phyloP scores from a whole-genome alignment of 805 yeast genomes.

The Saturnispora hagleri region DNA sequence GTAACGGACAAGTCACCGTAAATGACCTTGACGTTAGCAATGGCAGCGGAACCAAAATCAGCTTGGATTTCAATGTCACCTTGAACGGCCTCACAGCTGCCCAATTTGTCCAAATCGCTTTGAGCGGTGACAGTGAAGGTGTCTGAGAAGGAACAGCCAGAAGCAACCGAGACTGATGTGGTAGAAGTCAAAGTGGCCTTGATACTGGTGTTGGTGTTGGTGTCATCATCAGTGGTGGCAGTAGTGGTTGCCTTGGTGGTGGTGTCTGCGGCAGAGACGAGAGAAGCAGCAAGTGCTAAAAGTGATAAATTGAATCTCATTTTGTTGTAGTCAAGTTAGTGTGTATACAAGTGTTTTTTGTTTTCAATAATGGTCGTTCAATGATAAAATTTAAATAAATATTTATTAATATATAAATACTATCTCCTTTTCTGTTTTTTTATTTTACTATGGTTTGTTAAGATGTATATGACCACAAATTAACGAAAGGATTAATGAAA shows the following conservation, averaged over 20 bases:
- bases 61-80: slow-evolving; percentile 74
- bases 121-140: slow-evolving; percentile 70
- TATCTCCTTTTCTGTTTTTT: not conserved
- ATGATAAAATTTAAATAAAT: not conserved
- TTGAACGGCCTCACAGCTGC: slow-evolving; percentile 67
- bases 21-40: slow-evolving; percentile 68
- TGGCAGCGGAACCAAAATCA: slow-evolving; percentile 49
- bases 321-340: not conserved
- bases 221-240: slow-evolving; percentile 29
- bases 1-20: slow-evolving; percentile 64
- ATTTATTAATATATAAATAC: too few relatives aligned
- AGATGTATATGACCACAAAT: not conserved
- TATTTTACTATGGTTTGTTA: not conserved
- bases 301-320: slow-evolving; percentile 2
- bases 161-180: slow-evolving; percentile 38
- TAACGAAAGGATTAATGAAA: not conserved
- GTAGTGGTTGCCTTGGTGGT: slow-evolving; percentile 22
- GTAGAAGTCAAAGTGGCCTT: slow-evolving; percentile 49
- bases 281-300: not conserved
- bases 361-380: not conserved
- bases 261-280: slow-evolving; percentile 23
- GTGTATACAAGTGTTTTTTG: not conserved
- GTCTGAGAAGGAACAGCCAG: slow-evolving; percentile 55
- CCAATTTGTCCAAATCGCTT: slow-evolving; percentile 62
- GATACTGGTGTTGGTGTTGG: slow-evolving; percentile 31